Percentiles rank a stretch among this genome's conserved stretches.
phyloP scores from a whole-genome alignment of 2,329 filamentous ascomycete species.

The Botrytis medusae region DNA sequence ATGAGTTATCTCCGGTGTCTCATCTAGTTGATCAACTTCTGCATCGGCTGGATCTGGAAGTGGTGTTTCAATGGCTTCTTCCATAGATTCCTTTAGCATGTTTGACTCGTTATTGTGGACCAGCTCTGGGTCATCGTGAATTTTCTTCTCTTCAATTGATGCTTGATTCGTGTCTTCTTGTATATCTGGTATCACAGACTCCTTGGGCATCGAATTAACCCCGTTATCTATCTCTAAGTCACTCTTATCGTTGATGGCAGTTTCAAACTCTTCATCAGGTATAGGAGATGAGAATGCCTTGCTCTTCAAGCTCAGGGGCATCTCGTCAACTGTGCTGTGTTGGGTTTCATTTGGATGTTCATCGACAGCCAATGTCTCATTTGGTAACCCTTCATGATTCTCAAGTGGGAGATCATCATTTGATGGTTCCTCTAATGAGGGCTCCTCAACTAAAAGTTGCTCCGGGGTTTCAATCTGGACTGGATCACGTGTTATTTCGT shows the following conservation, averaged over 20 bases:
- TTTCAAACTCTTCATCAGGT: neutral
- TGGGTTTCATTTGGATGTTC: neutral
- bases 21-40: neutral
- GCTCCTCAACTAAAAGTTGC: neutral
- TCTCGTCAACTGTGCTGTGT: neutral
- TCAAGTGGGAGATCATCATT: neutral
- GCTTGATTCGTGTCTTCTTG: neutral
- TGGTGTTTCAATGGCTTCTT: neutral
- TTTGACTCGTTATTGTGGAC: neutral
- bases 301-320: neutral
- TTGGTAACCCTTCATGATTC: too few species aligned
- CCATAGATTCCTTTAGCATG: neutral
- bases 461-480: neutral
- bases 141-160: neutral
- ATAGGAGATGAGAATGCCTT: neutral
- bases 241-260: neutral
- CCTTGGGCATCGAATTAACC: neutral
- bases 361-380: neutral
- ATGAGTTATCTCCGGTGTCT: neutral
- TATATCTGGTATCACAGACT: neutral
- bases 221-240: neutral
- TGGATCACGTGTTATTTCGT: neutral
- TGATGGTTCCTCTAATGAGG: neutral
- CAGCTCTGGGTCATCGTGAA: neutral
- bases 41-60: neutral